Evolutionary conservation across 257 asterid genomes (phyloP).

Genomic region (Solanum verrucosum): DNA sequence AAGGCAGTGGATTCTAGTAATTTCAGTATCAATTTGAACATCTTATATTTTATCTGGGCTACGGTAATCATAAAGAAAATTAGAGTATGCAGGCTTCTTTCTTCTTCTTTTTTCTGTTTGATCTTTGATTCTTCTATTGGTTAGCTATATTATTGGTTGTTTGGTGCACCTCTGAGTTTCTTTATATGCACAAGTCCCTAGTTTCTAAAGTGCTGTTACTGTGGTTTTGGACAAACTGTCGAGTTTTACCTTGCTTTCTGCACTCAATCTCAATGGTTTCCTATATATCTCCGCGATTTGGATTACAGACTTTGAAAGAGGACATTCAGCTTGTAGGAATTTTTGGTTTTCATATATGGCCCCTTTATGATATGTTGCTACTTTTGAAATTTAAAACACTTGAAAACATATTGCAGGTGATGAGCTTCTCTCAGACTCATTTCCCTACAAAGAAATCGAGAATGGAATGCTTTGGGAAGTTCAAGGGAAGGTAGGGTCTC

Average conservation of each 20-base stretch:
- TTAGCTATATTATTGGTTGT: neutral
- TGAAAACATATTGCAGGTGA: constrained; percentile 32
- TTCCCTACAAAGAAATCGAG: constrained; percentile 68
- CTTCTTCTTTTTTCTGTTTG: too few species aligned
- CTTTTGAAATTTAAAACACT: neutral
- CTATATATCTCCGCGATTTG: neutral
- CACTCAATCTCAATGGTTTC: neutral
- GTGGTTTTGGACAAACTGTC: neutral
- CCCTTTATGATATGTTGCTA: constrained; percentile 1
- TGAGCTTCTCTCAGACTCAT: constrained; percentile 92
- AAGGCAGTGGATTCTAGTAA: neutral
- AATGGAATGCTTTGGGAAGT: constrained; percentile 85
- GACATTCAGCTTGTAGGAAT: neutral
- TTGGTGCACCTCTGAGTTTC: neutral
- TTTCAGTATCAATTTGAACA: neutral
- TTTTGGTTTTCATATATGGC: neutral
- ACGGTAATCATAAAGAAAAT: neutral
- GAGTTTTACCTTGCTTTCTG: neutral
- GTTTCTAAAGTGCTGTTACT: neutral
- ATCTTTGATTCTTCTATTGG: neutral
- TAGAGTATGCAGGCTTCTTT: neutral
- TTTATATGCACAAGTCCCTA: too few species aligned
- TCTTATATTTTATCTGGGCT: neutral
- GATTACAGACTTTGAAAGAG: neutral
- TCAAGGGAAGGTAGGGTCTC: constrained; percentile 57